Evolutionary conservation across 306 rosid genomes (phyloP), one percentile per base, ranked within the genome.

Genomic region (Cucurbita moschata): DNA sequence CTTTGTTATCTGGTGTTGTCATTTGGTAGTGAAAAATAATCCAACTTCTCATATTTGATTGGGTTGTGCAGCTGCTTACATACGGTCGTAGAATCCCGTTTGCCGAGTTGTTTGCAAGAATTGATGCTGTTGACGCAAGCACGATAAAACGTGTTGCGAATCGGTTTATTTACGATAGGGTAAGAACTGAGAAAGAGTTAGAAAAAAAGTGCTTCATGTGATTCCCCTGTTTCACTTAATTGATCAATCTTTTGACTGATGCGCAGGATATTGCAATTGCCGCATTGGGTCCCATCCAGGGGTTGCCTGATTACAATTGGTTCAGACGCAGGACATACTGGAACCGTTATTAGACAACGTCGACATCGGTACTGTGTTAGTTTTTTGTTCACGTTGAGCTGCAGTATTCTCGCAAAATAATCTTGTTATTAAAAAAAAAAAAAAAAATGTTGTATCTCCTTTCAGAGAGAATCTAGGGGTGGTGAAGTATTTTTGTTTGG

Each of bases 241-340:
- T 52, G 43, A 69, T 26, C 66, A 52, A 44, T 50, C 44, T 52
- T 1, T n/a, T 77, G 15, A 43, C 5, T 35, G 76, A 44, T 68
- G 72, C 87, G 72, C 87, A 93, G 98, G 98, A 93, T 81, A 11
- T 93, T 69, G 96, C 91, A 38, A 93, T 93, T 78, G 96, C 96
- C 12, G 96, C 98, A 10, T 64, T 90, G 89, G 98, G 98, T 58
- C 98, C 98, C 7, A 73, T 93, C 82, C 90, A 86, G 75, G 74
- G 76, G 21, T 82, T 93, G 82, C 98, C 96, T 1, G 96, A 93
- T 85, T 93, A 90, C 90, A 93, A 93, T 87, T 84, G 93, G 96
- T 93, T 93, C 89, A 93, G 98, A 81, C 96, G 96, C 88, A 83
- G 98, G 83, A 93, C 98, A 72, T 93, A 88, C 93, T 90, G 98